Conservation (phyloP, 352 stramenopile species). For the Poterioochromonas sp. region DNA sequence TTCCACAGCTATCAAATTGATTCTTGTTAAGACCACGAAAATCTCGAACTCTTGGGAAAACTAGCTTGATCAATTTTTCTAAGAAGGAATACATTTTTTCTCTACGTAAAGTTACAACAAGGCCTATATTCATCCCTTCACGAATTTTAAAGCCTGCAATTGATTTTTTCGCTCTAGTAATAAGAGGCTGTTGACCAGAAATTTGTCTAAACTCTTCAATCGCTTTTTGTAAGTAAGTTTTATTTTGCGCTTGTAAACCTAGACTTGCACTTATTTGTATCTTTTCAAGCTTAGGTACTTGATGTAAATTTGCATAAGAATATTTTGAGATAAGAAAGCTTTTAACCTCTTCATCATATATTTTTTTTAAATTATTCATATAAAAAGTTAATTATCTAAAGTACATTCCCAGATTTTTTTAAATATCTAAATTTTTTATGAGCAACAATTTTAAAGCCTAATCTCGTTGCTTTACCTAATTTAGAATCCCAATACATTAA, state of each 20-base stretch:
- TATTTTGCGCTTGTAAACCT: conserved; percentile 15
- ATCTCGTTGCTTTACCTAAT: background rate
- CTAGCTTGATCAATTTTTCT: conserved; percentile 12
- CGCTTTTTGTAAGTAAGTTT: conserved; percentile 3
- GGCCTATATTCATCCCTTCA: background rate
- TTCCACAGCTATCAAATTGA: conserved; percentile 24
- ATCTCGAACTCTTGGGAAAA: conserved; percentile 13
- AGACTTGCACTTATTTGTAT: background rate
- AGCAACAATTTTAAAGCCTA: background rate
- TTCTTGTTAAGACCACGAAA: conserved; percentile 27
- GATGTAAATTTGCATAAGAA: conserved; percentile 2
- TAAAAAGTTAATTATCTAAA: background rate
- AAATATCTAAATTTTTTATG: background rate
- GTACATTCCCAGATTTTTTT: background rate
- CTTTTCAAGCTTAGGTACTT: conserved; percentile 21
- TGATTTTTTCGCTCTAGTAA: conserved; percentile 17
- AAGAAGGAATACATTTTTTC: conserved; percentile 26
- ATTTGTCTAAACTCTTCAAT: conserved; percentile 8
- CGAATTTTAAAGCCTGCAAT: conserved; percentile 28
- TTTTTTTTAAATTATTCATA: conserved; percentile 18
- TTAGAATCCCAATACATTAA: background rate
- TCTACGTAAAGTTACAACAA: conserved; percentile 19
- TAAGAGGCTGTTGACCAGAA: background rate
- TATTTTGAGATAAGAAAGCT: background rate
- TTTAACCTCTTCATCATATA: conserved; percentile 12